phyloP scores from a whole-genome alignment of 2,329 filamentous ascomycete genomes.

The Periconia sp. region DNA sequence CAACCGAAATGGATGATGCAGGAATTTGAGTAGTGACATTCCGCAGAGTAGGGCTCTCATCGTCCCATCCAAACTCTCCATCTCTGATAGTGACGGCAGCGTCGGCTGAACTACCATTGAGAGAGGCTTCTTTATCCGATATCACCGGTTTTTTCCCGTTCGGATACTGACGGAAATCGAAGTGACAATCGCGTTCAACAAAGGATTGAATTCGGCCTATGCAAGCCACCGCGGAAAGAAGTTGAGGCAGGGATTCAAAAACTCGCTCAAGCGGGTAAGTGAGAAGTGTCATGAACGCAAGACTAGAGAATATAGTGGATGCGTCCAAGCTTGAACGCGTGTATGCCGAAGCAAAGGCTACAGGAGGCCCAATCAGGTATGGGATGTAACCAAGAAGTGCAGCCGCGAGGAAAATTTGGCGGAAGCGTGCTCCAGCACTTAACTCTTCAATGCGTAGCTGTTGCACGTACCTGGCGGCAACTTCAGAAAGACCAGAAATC shows the following conservation, averaged over 20 bases:
- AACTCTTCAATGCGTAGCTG: conserved; percentile 41
- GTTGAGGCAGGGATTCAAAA: conserved; percentile 11
- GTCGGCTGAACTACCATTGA: conserved; percentile 2
- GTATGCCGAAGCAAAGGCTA: conserved; percentile 10
- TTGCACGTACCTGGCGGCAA: conserved; percentile 37
- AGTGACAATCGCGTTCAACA: conserved; percentile 9
- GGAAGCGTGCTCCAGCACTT: conserved; percentile 6
- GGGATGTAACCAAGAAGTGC: conserved; percentile 11
- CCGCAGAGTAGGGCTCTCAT: conserved; percentile 17
- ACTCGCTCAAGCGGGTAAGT: conserved; percentile 9
- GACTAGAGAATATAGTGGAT: conserved; percentile 10
- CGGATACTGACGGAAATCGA: conserved; percentile 8
- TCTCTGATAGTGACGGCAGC: conserved; percentile 8
- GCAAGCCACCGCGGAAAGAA: conserved; percentile 15
- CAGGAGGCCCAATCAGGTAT: conserved; percentile 4
- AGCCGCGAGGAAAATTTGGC: conserved; percentile 10
- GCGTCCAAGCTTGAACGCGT: conserved; percentile 2
- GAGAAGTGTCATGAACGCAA: conserved; percentile 13
- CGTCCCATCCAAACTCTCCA: conserved; percentile 29
- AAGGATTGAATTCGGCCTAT: conserved; percentile 13
- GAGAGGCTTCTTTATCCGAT: not conserved
- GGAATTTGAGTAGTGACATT: conserved; percentile 15
- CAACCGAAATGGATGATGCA: conserved; percentile 23
- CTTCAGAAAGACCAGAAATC: conserved; percentile 40
- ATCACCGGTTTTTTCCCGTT: conserved; percentile 1